Percentiles rank a stretch among this genome's conserved stretches.
Evolutionary conservation across 2,329 filamentous ascomycete genomes (phyloP).

Genomic region (Aspergillus spinulosporus): DNA sequence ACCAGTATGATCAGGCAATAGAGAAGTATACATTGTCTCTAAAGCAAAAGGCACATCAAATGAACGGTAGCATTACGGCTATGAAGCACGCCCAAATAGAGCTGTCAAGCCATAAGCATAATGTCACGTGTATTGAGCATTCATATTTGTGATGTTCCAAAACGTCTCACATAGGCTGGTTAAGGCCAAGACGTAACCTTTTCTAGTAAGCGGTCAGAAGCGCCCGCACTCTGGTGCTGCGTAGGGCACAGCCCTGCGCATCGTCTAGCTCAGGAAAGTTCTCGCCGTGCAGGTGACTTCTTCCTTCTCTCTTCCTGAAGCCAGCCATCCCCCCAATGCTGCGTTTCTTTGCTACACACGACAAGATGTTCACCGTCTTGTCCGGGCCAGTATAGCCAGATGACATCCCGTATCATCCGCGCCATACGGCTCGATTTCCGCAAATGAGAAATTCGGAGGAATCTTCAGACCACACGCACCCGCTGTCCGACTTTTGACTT

Average conservation of each 20-base stretch:
- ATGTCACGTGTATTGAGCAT: no score
- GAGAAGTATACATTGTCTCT: no score
- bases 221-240: no score
- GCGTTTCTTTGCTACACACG: conserved; percentile 92
- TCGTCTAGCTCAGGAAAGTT: neutral
- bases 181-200: no score
- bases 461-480: conserved; percentile 66
- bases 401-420: conserved; percentile 15
- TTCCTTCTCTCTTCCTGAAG: conserved; percentile 54
- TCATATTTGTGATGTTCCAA: no score
- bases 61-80: no score
- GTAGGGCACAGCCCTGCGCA: neutral
- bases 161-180: no score
- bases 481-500: conserved; percentile 36
- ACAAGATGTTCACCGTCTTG: conserved; percentile 49
- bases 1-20: no score
- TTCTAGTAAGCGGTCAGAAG: no score
- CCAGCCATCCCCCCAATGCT: conserved; percentile 81
- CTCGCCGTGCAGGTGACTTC: conserved; percentile 11
- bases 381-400: conserved; percentile 20
- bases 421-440: conserved; percentile 40
- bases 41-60: no score
- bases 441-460: conserved; percentile 99
- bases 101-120: no score
- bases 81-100: no score